phyloP scores from a whole-genome alignment of 306 rosid species.

The Citrullus amarus region DNA sequence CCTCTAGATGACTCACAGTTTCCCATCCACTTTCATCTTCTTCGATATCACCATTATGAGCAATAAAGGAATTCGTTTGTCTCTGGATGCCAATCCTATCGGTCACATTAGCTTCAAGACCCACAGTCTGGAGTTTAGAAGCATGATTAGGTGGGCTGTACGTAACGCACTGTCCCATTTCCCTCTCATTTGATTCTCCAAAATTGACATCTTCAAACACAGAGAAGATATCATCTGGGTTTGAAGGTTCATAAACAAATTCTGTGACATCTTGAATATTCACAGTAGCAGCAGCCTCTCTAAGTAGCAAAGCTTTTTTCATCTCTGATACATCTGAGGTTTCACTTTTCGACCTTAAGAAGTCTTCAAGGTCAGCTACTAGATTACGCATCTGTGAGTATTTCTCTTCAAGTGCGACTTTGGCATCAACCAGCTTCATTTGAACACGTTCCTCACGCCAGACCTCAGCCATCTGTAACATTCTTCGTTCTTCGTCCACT shows the following conservation, averaged over 20 bases:
- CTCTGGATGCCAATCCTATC: conserved; percentile 38
- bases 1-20: conserved; percentile 84
- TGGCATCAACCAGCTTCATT: conserved; percentile 90
- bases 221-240: conserved; percentile 67
- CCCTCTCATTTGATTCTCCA: conserved; percentile 53
- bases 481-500: conserved; percentile 74
- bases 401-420: conserved; percentile 80
- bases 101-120: conserved; percentile 49
- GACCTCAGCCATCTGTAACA: conserved; percentile 96
- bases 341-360: conserved; percentile 31
- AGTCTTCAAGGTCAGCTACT: conserved; percentile 53
- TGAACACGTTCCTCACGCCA: conserved; percentile 99
- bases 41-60: conserved; percentile 51
- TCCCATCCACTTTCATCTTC: conserved; percentile 96
- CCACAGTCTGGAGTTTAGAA: conserved; percentile 63
- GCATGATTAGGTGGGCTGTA: conserved; percentile 58
- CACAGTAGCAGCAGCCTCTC: conserved; percentile 49
- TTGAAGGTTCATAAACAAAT: conserved; percentile 57
- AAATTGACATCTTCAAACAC: conserved; percentile 56
- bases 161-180: conserved; percentile 48
- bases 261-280: conserved; percentile 60
- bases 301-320: conserved; percentile 48
- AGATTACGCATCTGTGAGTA: conserved; percentile 82
- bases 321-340: conserved; percentile 49
- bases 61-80: conserved; percentile 28